Base-by-base conservation (phyloP, 1,284 basidiomycete species). In the Sphaerobolus stellatus region DNA sequence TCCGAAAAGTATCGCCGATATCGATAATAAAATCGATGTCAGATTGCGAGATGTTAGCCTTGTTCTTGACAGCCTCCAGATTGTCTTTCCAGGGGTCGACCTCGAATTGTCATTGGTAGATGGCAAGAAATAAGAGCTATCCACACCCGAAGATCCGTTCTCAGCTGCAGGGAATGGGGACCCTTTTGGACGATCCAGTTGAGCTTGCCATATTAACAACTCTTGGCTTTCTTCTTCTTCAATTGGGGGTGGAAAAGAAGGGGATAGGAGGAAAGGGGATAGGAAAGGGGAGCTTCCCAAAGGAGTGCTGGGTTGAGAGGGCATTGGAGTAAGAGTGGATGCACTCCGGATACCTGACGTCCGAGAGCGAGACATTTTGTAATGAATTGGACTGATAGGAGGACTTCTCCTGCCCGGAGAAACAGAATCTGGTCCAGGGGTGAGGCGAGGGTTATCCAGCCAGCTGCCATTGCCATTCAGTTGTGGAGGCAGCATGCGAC, bases 101-200 rank as follows among this genome's bases (percentile, higher is more conserved):
- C 25, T 24, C 2, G 45, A 27, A 20, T 24, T 28, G 7, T 20
- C 34, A 20, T 27, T 27, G 2, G 49, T 34, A 7, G 52, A 54
- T 13, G 52, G 52, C 14, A 54, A 44, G 22, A 54, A 54, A 24
- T 54, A 54, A 16, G 52, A 48, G 18, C 52, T 54, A 25, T 54
- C 52, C 4, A 48, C 31, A 3, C 46, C 52, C 7, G n/a, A 46
- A 34, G 34, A 13, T 3, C 31, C 41, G 14, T 22, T 46, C 13
- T 53, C 28, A 4, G 28, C 44, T 41, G 22, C 40, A 29, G 31
- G 46, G 29, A 33, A 48, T 24, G 52, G 52, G n/a, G 38, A 24
- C n/a, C 22, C 16, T 38, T 16, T 48, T 30, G 45, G 46, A 16
- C 18, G 45, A 48, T 22, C 33, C 18, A 3, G 34, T n/a, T 18